Evolutionary conservation across 495 filamentous ascomycete genomes (phyloP).

Genomic region (Penicillium desertorum): DNA sequence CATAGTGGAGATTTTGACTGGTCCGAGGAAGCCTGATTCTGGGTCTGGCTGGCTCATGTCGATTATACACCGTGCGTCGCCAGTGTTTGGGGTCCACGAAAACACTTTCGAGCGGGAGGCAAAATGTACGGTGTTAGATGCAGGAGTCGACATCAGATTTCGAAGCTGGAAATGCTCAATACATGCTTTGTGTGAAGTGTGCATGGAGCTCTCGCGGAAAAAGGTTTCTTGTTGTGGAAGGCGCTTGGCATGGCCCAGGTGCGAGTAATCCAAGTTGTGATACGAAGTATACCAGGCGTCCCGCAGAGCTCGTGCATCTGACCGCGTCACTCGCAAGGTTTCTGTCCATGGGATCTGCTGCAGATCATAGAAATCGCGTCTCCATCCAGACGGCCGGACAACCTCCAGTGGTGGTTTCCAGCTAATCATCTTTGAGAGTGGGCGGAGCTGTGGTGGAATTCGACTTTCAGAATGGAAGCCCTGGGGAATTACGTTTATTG

Average conservation of each 20-base stretch:
- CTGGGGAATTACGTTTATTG: constrained; percentile 23
- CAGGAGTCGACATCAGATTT: constrained; percentile 72
- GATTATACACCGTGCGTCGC: constrained; percentile 54
- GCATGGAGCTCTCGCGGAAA: constrained; percentile 71
- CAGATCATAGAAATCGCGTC: constrained; percentile 63
- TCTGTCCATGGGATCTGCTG: constrained; percentile 77
- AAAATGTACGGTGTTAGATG: constrained; percentile 76
- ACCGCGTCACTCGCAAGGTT: constrained; percentile 59
- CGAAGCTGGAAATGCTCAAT: constrained; percentile 88
- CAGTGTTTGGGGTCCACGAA: constrained; percentile 42
- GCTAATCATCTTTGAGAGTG: constrained; percentile 32
- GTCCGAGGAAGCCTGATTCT: constrained; percentile 39
- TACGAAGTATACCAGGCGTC: constrained; percentile 49
- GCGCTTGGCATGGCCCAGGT: constrained; percentile 23
- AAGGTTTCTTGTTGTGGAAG: constrained; percentile 43
- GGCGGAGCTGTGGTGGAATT: constrained; percentile 24
- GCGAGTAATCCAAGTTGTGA: constrained; percentile 41
- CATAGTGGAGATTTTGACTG: constrained; percentile 68
- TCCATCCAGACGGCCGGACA: constrained; percentile 44
- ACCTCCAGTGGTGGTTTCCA: constrained; percentile 46
- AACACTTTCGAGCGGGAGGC: constrained; percentile 59
- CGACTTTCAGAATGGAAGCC: constrained; percentile 24
- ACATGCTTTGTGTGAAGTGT: constrained; percentile 60
- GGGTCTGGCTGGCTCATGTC: constrained; percentile 55
- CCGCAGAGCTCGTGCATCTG: constrained; percentile 59